A percentile compares a stretch with the other conserved stretches of the same genome.
phyloP scores from a whole-genome alignment of 768 basidiomycete species.

The Mrakia gelida region DNA sequence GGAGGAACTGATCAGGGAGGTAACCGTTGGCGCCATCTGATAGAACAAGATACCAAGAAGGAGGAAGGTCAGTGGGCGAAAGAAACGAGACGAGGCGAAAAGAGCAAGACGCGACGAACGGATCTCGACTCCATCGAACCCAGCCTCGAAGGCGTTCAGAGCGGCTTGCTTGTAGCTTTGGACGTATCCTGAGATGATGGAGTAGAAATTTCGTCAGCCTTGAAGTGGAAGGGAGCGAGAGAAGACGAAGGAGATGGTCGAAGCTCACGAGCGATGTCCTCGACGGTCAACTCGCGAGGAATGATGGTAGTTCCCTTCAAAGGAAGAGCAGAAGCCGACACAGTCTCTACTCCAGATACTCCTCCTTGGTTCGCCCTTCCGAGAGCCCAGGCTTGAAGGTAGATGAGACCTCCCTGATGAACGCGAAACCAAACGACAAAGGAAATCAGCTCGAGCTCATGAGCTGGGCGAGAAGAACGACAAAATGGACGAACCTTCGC shows the following conservation, averaged over 20 bases:
- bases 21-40: slow-evolving; percentile 11
- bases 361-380: slow-evolving; percentile 19
- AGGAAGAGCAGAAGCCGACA: slow-evolving; percentile 2
- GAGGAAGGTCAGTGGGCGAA: neutral
- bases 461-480: too few relatives aligned
- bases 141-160: slow-evolving; percentile 53
- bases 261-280: slow-evolving; percentile 29
- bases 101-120: neutral
- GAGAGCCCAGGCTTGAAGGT: slow-evolving; percentile 22
- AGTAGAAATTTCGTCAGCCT: too few relatives aligned
- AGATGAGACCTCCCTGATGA: slow-evolving; percentile 1
- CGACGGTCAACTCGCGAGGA: slow-evolving; percentile 4
- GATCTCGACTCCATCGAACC: slow-evolving; percentile 56
- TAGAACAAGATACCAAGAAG: too few relatives aligned
- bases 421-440: too few relatives aligned
- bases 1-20: slow-evolving; percentile 48
- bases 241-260: too few relatives aligned
- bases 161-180: slow-evolving; percentile 49
- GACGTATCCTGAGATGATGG: neutral
- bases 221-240: too few relatives aligned
- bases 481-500: too few relatives aligned
- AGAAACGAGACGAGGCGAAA: neutral
- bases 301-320: slow-evolving; percentile 9
- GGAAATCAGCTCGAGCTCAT: too few relatives aligned
- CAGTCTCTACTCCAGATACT: slow-evolving; percentile 11